These are phyloP conservation scores for Colletotrichum cuscutae DNA, from an alignment of 2,329 filamentous ascomycete genomes.

Conservation along the genomic window DNA sequence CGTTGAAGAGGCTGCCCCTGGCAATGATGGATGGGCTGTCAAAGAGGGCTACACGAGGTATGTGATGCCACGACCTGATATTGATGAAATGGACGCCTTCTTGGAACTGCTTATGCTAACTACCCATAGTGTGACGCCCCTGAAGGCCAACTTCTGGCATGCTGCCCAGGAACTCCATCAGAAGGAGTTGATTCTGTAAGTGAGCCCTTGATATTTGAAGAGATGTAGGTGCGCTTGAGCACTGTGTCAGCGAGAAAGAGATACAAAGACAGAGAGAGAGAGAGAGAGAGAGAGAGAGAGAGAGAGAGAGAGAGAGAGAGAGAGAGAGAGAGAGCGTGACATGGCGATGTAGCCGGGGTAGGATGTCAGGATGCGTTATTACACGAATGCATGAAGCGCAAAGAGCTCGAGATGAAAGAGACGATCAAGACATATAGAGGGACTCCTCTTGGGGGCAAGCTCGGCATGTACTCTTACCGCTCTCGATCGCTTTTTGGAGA, in stretches of 20 bases:
- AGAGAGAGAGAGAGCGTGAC: conserved; percentile 14
- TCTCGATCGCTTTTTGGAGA: neutral
- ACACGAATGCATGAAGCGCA: neutral
- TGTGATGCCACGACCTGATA: conserved; percentile 39
- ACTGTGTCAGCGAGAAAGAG: neutral
- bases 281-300: neutral
- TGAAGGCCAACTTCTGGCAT: conserved; percentile 95
- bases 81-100: neutral
- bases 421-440: conserved; percentile 19
- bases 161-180: conserved; percentile 69
- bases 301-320: neutral
- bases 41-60: conserved; percentile 88
- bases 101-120: conserved; percentile 25
- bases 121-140: conserved; percentile 78
- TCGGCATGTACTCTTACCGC: conserved; percentile 32
- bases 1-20: conserved; percentile 81
- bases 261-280: neutral
- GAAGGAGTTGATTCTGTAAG: conserved; percentile 86
- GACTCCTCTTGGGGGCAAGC: neutral
- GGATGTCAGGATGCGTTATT: conserved; percentile 15
- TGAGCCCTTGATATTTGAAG: conserved; percentile 49
- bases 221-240: neutral
- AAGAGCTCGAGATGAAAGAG: neutral
- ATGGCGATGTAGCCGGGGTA: conserved; percentile 29
- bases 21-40: conserved; percentile 94